phyloP scores from a whole-genome alignment of 352 stramenopile species.

The Phytophthora fragariaefolia region DNA sequence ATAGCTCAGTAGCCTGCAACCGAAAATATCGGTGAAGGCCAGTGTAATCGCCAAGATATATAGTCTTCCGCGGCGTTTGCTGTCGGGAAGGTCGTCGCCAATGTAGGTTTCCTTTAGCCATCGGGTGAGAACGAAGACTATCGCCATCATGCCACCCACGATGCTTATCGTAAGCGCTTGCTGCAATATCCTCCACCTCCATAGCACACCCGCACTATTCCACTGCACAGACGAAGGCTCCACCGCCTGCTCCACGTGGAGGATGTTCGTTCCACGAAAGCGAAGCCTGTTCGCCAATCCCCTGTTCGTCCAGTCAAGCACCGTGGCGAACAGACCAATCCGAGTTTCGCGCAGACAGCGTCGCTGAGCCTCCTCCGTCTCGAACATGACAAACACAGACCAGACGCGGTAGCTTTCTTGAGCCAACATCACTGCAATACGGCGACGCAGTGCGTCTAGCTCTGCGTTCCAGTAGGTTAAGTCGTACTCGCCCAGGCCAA shows the following conservation, averaged over 20 bases:
- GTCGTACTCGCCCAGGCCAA: slow-evolving; percentile 53
- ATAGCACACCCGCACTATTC: slow-evolving; percentile 65
- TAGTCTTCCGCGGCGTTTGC: slow-evolving; percentile 46
- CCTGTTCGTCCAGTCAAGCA: slow-evolving; percentile 46
- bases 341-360: slow-evolving; percentile 56
- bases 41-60: slow-evolving; percentile 64
- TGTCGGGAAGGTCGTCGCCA: slow-evolving; percentile 25
- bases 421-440: slow-evolving; percentile 43
- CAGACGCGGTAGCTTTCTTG: slow-evolving; percentile 62
- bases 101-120: slow-evolving; percentile 51
- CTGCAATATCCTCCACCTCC: slow-evolving; percentile 44
- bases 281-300: slow-evolving; percentile 45
- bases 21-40: slow-evolving; percentile 61
- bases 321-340: slow-evolving; percentile 54
- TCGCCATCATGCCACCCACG: slow-evolving; percentile 55
- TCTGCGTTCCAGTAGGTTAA: slow-evolving; percentile 66
- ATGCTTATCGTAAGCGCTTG: slow-evolving; percentile 56
- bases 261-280: slow-evolving; percentile 75
- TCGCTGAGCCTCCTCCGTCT: slow-evolving; percentile 69
- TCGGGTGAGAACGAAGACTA: slow-evolving; percentile 57
- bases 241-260: slow-evolving; percentile 66
- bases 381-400: slow-evolving; percentile 83
- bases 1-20: slow-evolving; percentile 69
- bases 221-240: slow-evolving; percentile 78
- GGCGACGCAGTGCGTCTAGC: slow-evolving; percentile 53